Base-by-base conservation (phyloP, 1,284 basidiomycete genomes). In the Cryptococcus jaspeensis region DNA sequence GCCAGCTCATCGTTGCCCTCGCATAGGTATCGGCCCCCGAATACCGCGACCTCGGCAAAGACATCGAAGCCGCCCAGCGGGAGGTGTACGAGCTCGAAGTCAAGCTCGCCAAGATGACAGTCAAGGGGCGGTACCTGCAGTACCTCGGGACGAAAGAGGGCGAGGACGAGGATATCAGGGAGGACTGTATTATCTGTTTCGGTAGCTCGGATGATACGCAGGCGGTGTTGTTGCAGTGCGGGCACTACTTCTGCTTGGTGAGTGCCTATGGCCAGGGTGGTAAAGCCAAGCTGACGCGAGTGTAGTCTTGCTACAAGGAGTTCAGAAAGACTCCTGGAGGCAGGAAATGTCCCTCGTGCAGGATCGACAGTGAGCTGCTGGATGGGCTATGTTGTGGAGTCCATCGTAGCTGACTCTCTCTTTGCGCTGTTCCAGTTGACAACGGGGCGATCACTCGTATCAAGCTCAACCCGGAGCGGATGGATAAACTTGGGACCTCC, bases 371-470 rank as follows among this genome's bases (percentile, higher is more conserved):
- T 70, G 42, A 62, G 66, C 60, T 13, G 8, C 32, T 5, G 22
- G 28, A 35, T 8, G 12, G 28, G 2, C 43, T 18, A 5, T 4
- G 16, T 7, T 50, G 18, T 50, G 3, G 20, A 28, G 3, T 20
- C 13, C 25, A 48, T 35, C 8, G 18, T 6, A 20, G 9, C 13
- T 50, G 37, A 23, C 32, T 6, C 3, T 16, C 22, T n/a, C n/a
- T n/a, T n/a, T n/a, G 9, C 32, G 25, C 32, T 39, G 5, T 44
- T 13, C 25, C 50, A 69, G 70, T 72, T 58, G 41, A 66, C 3
- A 90, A 92, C 74, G 90, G 87, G 75, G 90, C 91, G 74, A 92
- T 92, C 71, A 91, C 88, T 60, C 87, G 90, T 73, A 90, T 92
- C 88, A 91, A 90, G 71, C 84, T 92, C 8, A 88, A 52, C 41